Evolutionary conservation across 2,329 filamentous ascomycete species (phyloP), one percentile per base, ranked within the genome.

Genomic region (Bipolaris cookei): DNA sequence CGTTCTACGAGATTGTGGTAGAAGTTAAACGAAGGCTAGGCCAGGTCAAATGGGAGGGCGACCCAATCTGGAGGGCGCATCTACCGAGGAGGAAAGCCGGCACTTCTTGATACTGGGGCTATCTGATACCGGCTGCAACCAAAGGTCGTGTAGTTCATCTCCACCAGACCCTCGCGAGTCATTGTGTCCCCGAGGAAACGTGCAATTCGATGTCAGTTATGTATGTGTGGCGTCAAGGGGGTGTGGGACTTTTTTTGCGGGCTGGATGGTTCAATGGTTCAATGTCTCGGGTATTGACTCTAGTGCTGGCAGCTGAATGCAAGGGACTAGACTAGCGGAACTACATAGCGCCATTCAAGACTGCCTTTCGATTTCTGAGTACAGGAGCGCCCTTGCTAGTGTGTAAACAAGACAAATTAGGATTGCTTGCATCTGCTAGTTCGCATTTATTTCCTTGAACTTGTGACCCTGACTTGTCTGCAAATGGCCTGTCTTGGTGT

Each of bases 21-120:
- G 50, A 52, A 20, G 23, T 52, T 16, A 34, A 37, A 20, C 41
- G 50, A 13, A 52, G 21, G 20, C 23, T 52, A 16, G 50, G 50
- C 10, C 32, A 30, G 4, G 21, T 45, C 13, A 45, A 30, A 32
- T 25, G 20, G 32, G 41, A 37, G n/a, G 32, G 21, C 3, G 50
- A 45, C 16, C 50, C 50, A 20, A 44, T 39, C 14, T 52, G 45
- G 45, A 37, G 45, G 18, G 45, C 45, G 20, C 45, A 48, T 48
- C 45, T 48, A 14, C 32, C 32, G 14, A 48, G 20, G 7, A 47
- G 14, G 18, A 21, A 37, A 18, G 34, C 37, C 34, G 3, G 8
- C 4, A n/a, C 13, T 20, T 14, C 34, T 28, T 18, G 34, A 35
- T 14, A 6, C 7, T 2, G 4, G 25, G 18, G 20, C 34, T 28